Percentiles rank a stretch among this genome's conserved stretches.
phyloP scores from a whole-genome alignment of 2,329 filamentous ascomycete genomes.

The Colletotrichum acutatum region DNA sequence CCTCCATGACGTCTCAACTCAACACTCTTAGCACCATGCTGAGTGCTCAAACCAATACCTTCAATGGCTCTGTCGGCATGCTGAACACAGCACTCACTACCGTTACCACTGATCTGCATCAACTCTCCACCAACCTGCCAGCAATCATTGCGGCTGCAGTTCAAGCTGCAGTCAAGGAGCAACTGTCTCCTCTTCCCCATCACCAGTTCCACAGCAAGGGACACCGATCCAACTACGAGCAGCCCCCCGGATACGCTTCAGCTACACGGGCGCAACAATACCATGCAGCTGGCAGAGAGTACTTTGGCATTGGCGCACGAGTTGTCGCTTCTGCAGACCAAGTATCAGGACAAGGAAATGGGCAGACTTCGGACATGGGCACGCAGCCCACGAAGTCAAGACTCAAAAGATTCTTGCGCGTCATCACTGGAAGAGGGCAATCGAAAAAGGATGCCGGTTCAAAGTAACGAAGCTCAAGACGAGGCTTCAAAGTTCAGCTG shows the following conservation, averaged over 20 bases:
- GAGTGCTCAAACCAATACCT: background rate
- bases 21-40: background rate
- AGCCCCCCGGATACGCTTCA: background rate
- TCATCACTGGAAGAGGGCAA: background rate
- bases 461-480: background rate
- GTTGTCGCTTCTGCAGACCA: background rate
- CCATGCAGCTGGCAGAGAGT: background rate
- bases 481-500: background rate
- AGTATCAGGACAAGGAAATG: background rate
- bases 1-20: background rate
- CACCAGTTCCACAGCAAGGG: rapidly evolving
- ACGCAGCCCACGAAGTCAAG: background rate
- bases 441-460: background rate
- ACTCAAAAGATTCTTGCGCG: background rate
- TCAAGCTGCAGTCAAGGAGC: background rate
- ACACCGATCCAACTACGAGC: background rate
- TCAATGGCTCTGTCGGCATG: background rate
- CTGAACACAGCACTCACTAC: slow-evolving; percentile 11
- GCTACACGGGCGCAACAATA: background rate
- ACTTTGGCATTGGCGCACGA: background rate
- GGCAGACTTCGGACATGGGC: background rate
- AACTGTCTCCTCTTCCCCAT: background rate
- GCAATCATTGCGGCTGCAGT: background rate
- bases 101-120: rapidly evolving
- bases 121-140: background rate